Evolutionary conservation across 202 grass and related monocot species (phyloP), one percentile per base, ranked within the genome.

Genomic region (Zizania palustris): DNA sequence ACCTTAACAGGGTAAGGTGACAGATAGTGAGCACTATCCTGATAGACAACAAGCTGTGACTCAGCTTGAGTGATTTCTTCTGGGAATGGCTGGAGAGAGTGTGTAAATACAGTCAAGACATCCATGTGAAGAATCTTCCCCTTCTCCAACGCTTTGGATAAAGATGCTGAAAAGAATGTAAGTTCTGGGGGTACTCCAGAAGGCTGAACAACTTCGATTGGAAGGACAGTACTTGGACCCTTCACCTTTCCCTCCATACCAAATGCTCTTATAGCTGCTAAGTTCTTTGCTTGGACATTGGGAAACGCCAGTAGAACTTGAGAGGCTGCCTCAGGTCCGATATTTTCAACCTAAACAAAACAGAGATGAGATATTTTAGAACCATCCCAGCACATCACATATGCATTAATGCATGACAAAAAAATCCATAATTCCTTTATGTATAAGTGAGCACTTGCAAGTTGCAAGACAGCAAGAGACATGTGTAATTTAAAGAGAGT

Each of bases 31-130:
- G 90, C 82, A 67, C 72, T 93, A 77, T 96, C 96, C 81, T 90
- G 85, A 76, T 91, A 99, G 56, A 99, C 83, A 78, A 99, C 88
- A 85, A 99, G 96, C 41, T 99, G 96, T 0, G 86, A 74, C 77
- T 99, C 96, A 41, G 88, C 89, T 76, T 99, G 96, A 80, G 87
- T 85, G 81, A 99, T 99, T 84, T 99, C 90, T 76, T 99, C 90
- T 16, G 96, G 96, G 74, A 99, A 99, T 42, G 96, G 96, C 67
- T 90, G 88, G 44, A 99, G 81, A 82, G 88, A 82, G 79, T 89
- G 88, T 0, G 92, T 93, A 51, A 96, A 93, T 42, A 99, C 83
- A 48, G 87, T 61, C 12, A 99, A 63, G 56, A 96, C 69, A 62
- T 99, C 96, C 34, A 99, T 74, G 73, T 72, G 80, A 38, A 96